Base-by-base conservation (phyloP, 768 basidiomycete species). In the Naganishia vishniacii region DNA sequence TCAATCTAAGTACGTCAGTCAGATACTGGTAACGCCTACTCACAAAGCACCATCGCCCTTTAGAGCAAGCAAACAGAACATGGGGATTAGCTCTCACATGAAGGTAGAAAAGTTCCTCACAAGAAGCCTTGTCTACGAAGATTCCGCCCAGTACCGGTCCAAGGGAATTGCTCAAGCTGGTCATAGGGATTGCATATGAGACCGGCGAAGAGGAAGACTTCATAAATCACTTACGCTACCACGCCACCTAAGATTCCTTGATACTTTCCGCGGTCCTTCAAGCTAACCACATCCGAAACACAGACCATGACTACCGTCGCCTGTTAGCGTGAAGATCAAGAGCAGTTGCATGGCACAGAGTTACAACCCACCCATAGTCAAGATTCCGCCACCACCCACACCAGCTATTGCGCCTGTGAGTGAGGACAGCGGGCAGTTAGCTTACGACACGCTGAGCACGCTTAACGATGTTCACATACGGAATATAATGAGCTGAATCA, bases 81-180 rank as follows among this genome's bases (percentile, higher is more conserved):
- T 59, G 23, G n/a, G n/a, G n/a, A n/a, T n/a, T n/a, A n/a, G n/a
- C n/a, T n/a, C n/a, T n/a, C n/a, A n/a, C n/a, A n/a, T n/a, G n/a
- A n/a, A n/a, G n/a, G n/a, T n/a, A n/a, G n/a, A n/a, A n/a, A n/a
- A n/a, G n/a, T n/a, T n/a, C n/a, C 64, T 29, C 45, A 64, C 64
- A 87, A 53, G 81, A 81, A 4, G 81, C 83, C 59, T 82, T 84
- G 72, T 87, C 80, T 3, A 84, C 80, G 41, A 88, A 75, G 0
- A 81, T 81, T 59, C 88, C 87, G 5, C 87, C 87, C 4, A 88
- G 78, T 0, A 86, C 78, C 0, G 87, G 87, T 0, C 87, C 87
- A 4, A 86, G 79, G 0, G 83, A 82, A 69, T 84, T 87, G 3
- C 53, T 56, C 53, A 56, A 40, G 53, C 53, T 56, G 37, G 8